phyloP scores from a whole-genome alignment of 768 basidiomycete species.

The Tulasnella sp. region DNA sequence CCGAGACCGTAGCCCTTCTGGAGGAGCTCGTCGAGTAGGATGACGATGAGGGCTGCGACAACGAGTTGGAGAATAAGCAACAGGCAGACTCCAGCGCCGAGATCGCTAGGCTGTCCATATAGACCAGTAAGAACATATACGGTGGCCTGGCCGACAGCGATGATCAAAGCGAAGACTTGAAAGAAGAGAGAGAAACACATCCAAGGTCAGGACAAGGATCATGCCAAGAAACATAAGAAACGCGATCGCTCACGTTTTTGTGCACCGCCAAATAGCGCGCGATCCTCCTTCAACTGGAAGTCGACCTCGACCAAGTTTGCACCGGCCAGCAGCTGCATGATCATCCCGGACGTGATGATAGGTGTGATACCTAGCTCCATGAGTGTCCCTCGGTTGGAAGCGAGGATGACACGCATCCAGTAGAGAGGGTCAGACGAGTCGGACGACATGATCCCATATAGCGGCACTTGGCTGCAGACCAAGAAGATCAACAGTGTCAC shows the following conservation, averaged over 20 bases:
- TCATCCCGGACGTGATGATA: constrained; percentile 97
- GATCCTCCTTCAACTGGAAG: constrained; percentile 92
- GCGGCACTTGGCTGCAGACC: constrained; percentile 96
- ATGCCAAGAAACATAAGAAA: neutral
- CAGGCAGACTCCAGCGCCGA: constrained; percentile 95
- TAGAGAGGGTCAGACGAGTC: constrained; percentile 98
- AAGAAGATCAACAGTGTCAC: constrained; percentile 99
- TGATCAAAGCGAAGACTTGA: constrained; percentile 91
- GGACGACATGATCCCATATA: constrained; percentile 99
- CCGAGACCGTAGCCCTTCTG: constrained; percentile 99
- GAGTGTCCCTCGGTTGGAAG: constrained; percentile 94
- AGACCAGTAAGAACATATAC: constrained; percentile 96
- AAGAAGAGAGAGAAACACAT: neutral
- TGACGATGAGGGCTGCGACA: constrained; percentile 89
- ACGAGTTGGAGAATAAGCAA: constrained; percentile 94
- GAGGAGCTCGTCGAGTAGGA: constrained; percentile 95
- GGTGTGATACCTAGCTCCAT: constrained; percentile 99
- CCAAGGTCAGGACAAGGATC: neutral
- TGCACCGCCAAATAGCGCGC: constrained; percentile 88
- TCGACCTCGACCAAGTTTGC: constrained; percentile 97
- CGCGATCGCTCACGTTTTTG: constrained; percentile 69
- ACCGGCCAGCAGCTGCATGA: constrained; percentile 97
- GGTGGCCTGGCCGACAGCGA: constrained; percentile 90
- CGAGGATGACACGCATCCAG: constrained; percentile 99
- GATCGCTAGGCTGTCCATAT: constrained; percentile 84